Evolutionary conservation across 768 basidiomycete genomes (phyloP).

Genomic region (Boletus huronensis): DNA sequence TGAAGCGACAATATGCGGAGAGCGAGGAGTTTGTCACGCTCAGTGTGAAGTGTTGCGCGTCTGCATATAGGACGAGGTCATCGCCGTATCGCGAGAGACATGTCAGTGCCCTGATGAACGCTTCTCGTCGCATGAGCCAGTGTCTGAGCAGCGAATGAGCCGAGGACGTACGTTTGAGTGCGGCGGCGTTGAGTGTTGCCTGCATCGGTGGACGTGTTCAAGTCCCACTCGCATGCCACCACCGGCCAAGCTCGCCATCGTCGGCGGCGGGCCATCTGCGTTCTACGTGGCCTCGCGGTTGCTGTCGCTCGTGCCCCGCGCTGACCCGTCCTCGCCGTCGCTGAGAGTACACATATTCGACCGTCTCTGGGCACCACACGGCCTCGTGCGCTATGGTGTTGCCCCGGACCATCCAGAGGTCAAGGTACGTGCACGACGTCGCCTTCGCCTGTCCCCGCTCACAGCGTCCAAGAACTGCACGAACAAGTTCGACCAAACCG

Average conservation of each 20-base stretch:
- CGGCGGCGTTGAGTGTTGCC: slow-evolving; percentile 57
- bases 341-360: slow-evolving; percentile 85
- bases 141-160: slow-evolving; percentile 8
- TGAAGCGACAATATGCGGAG: slow-evolving; percentile 80
- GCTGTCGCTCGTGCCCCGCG: slow-evolving; percentile 55
- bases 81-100: slow-evolving; percentile 84
- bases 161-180: slow-evolving; percentile 43
- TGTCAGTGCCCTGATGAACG: slow-evolving; percentile 67
- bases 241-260: slow-evolving; percentile 73
- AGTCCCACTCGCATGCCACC: slow-evolving; percentile 7
- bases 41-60: slow-evolving; percentile 54
- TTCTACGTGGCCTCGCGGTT: slow-evolving; percentile 91
- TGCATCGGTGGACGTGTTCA: slow-evolving; percentile 47
- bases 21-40: slow-evolving; percentile 77
- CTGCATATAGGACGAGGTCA: slow-evolving; percentile 68
- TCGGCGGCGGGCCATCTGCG: slow-evolving; percentile 95
- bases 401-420: slow-evolving; percentile 99
- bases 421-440: slow-evolving; percentile 49
- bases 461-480: slow-evolving; percentile 76
- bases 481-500: slow-evolving; percentile 86
- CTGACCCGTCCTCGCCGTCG: slow-evolving; percentile 29
- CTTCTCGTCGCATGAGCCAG: slow-evolving; percentile 39
- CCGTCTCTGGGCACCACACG: slow-evolving; percentile 90
- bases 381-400: slow-evolving; percentile 92
- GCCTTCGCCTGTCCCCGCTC: slow-evolving; percentile 7